Evolutionary conservation across 2,329 filamentous ascomycete species (phyloP).

Genomic region (Arthroderma uncinatum): DNA sequence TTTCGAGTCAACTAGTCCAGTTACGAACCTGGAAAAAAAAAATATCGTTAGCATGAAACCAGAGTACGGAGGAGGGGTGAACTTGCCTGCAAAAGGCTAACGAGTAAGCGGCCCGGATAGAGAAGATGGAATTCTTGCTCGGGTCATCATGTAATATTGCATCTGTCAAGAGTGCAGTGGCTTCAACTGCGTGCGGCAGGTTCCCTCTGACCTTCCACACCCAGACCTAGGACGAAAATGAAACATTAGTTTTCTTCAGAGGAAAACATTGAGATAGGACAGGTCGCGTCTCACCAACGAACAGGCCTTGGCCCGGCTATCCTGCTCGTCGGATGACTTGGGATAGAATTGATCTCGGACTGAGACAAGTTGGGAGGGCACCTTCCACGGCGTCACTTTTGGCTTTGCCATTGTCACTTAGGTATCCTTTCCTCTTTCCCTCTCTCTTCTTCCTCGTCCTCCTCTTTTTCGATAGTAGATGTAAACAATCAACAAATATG

Average conservation of each 20-base stretch:
- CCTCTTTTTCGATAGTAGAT: neutral
- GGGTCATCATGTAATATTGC: constrained; percentile 36
- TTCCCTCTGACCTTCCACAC: constrained; percentile 37
- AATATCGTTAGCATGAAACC: constrained; percentile 5
- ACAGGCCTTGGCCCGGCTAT: constrained; percentile 31
- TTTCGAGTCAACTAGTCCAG: constrained; percentile 35
- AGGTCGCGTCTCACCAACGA: constrained; percentile 25
- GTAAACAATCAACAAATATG: constrained; percentile 16
- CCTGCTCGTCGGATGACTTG: constrained; percentile 24
- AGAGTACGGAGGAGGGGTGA: neutral
- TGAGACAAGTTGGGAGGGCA: constrained; percentile 26
- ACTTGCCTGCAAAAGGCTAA: constrained; percentile 37
- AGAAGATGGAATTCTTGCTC: constrained; percentile 32
- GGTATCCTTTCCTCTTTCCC: neutral
- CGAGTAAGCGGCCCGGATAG: constrained; percentile 35
- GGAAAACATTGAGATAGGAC: constrained; percentile 9
- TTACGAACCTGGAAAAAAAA: constrained; percentile 30
- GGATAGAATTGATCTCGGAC: constrained; percentile 34
- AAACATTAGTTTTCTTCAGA: neutral
- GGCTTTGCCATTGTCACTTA: constrained; percentile 28
- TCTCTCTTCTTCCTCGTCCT: too few relatives aligned
- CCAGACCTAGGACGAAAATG: constrained; percentile 25
- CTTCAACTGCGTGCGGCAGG: constrained; percentile 37
- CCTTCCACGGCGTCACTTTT: constrained; percentile 34
- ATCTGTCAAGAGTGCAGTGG: constrained; percentile 37